A percentile compares a stretch with the other conserved stretches of the same genome.
Conservation (phyloP, 495 filamentous ascomycete genomes). For the Oleoguttula mirabilis region DNA sequence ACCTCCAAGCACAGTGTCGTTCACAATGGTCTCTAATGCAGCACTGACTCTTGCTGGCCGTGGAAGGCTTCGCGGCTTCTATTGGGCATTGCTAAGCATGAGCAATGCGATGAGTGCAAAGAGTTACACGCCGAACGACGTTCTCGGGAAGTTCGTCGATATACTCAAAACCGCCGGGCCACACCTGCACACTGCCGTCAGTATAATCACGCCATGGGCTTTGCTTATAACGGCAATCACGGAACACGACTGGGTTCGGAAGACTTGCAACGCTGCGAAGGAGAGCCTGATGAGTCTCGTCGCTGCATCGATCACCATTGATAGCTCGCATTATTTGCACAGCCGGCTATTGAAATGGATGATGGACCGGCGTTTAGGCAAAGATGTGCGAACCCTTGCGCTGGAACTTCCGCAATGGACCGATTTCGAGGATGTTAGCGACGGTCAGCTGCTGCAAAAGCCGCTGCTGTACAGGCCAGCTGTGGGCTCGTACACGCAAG, state of each 20-base stretch:
- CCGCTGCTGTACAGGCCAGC: no score
- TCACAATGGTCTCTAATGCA: no score
- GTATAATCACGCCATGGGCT: slow-evolving; percentile 1
- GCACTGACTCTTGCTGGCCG: no score
- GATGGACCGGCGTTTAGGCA: background rate
- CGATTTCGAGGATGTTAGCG: background rate
- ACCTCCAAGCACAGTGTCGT: no score
- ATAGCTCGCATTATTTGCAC: background rate
- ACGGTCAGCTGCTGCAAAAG: no score
- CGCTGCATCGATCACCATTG: background rate
- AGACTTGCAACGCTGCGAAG: background rate
- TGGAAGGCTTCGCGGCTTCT: no score
- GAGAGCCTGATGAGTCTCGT: background rate
- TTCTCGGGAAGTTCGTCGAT: background rate
- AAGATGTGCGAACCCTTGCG: background rate
- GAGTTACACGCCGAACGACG: no score
- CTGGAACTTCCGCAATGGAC: background rate
- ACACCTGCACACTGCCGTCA: background rate
- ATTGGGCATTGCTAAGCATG: no score
- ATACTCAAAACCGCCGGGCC: background rate
- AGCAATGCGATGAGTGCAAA: no score
- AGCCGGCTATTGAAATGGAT: background rate
- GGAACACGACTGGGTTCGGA: background rate
- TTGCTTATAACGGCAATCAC: background rate
- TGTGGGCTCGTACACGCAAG: background rate